These are phyloP conservation scores for Quercus suber DNA, from an alignment of 306 rosid species.

Conservation along the genomic window DNA sequence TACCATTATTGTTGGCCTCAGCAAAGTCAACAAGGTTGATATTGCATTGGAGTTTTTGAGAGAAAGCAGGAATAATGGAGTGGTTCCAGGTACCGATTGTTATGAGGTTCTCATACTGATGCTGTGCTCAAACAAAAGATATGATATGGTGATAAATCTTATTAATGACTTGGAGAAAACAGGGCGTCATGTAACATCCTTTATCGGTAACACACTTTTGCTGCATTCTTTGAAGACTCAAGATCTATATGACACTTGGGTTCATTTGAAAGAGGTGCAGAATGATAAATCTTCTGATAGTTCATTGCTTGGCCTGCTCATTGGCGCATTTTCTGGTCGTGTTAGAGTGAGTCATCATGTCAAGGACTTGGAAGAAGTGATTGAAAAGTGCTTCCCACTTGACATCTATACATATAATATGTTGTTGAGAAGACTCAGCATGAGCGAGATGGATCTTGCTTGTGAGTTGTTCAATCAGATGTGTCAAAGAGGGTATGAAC, in stretches of 20 bases:
- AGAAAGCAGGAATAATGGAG: constrained; percentile 39
- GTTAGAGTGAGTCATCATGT: constrained; percentile 29
- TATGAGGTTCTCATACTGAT: constrained; percentile 53
- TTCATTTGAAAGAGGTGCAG: constrained; percentile 36
- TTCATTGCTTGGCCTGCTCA: constrained; percentile 43
- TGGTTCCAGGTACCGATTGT: constrained; percentile 54
- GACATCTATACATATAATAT: constrained; percentile 63
- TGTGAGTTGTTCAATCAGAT: constrained; percentile 50
- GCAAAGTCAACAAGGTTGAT: constrained; percentile 42
- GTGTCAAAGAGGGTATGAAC: constrained; percentile 52
- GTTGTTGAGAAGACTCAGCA: constrained; percentile 49
- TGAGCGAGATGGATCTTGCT: constrained; percentile 45
- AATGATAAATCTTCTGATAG: constrained; percentile 30
- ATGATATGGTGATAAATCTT: constrained; percentile 44
- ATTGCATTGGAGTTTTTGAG: constrained; percentile 38
- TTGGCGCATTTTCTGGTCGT: constrained; percentile 65
- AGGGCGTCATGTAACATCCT: constrained; percentile 67
- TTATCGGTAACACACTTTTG: constrained; percentile 65
- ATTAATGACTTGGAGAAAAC: constrained; percentile 47
- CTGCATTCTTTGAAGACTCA: constrained; percentile 48
- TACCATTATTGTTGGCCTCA: constrained; percentile 45
- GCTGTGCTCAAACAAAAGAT: constrained; percentile 42
- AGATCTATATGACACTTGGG: constrained; percentile 47
- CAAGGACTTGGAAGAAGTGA: constrained; percentile 49
- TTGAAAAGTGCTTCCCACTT: constrained; percentile 64